Conservation (phyloP, 176 grass and related monocot species). For the Cocos nucifera region DNA sequence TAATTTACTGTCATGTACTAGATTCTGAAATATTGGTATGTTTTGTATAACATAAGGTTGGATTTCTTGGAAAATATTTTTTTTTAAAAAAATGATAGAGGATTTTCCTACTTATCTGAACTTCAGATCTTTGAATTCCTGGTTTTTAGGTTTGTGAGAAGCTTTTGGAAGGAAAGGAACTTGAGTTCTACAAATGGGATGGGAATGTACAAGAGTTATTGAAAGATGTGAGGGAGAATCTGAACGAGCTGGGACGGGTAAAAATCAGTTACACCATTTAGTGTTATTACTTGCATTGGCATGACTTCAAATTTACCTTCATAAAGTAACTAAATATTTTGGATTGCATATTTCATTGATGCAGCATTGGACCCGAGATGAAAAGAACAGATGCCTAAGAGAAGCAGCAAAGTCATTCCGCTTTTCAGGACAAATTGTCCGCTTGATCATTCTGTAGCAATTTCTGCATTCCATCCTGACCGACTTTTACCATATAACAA, state of each 20-base stretch:
- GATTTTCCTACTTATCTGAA: neutral
- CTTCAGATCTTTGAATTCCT: slow-evolving; percentile 4
- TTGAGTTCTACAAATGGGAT: slow-evolving; percentile 92
- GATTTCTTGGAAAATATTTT: neutral
- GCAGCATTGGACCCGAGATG: slow-evolving; percentile 87
- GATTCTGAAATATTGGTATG: no score
- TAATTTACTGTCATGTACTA: no score
- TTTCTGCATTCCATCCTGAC: neutral
- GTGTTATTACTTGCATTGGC: slow-evolving; percentile 6
- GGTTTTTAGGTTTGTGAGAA: slow-evolving; percentile 46
- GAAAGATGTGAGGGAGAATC: slow-evolving; percentile 57
- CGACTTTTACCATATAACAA: neutral
- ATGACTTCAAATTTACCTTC: neutral
- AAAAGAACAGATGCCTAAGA: slow-evolving; percentile 72
- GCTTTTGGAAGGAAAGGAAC: slow-evolving; percentile 60
- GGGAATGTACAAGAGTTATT: slow-evolving; percentile 55
- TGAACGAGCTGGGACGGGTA: slow-evolving; percentile 86
- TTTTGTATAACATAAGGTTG: no score
- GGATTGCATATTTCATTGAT: slow-evolving; percentile 4
- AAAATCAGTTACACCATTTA: neutral
- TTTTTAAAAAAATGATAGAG: neutral
- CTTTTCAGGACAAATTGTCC: slow-evolving; percentile 56
- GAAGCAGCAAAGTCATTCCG: slow-evolving; percentile 74
- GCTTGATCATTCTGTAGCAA: slow-evolving; percentile 49
- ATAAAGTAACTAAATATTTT: neutral